A percentile compares a stretch with the other conserved stretches of the same genome.
Evolutionary conservation across 2,329 filamentous ascomycete genomes (phyloP).

Genomic region (Xylaria polymorpha): DNA sequence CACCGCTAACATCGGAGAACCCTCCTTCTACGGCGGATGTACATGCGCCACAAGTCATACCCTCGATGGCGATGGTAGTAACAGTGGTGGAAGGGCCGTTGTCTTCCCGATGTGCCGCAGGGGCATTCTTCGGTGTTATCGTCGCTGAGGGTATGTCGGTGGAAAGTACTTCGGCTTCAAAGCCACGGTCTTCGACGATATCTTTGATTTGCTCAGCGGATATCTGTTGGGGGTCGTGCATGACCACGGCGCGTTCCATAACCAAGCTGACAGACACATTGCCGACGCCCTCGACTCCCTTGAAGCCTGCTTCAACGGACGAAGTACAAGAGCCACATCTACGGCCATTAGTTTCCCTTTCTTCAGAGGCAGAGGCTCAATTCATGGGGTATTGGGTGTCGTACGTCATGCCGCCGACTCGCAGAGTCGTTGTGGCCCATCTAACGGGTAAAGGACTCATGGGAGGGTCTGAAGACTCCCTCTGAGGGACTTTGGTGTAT

Average conservation of each 20-base stretch:
- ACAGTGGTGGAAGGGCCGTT: conserved; percentile 62
- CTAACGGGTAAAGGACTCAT: conserved; percentile 61
- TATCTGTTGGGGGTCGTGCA: conserved; percentile 83
- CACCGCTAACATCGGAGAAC: conserved; percentile 78
- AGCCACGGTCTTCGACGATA: conserved; percentile 90
- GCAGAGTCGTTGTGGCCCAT: conserved; percentile 91
- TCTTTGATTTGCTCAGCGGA: conserved; percentile 81
- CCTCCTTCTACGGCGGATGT: conserved; percentile 86
- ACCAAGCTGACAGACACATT: conserved; percentile 92
- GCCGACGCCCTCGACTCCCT: conserved; percentile 81
- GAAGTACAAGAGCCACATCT: conserved; percentile 94
- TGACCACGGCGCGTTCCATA: conserved; percentile 94
- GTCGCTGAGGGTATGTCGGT: conserved; percentile 75
- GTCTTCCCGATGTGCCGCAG: conserved; percentile 47
- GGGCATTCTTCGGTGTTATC: conserved; percentile 53
- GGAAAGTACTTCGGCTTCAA: conserved; percentile 89
- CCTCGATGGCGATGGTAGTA: conserved; percentile 82
- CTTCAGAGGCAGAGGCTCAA: conserved; percentile 2
- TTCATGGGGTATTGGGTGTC: conserved; percentile 18
- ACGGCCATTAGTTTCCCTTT: conserved; percentile 55
- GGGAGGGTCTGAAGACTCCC: conserved; percentile 49
- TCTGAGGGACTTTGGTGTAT: conserved; percentile 60
- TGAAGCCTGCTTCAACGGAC: conserved; percentile 92
- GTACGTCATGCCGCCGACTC: conserved; percentile 86
- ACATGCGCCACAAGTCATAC: conserved; percentile 93